These are phyloP conservation scores for Pichia sporocuriosa DNA, from an alignment of 805 yeast genomes.

Conservation along the genomic window DNA sequence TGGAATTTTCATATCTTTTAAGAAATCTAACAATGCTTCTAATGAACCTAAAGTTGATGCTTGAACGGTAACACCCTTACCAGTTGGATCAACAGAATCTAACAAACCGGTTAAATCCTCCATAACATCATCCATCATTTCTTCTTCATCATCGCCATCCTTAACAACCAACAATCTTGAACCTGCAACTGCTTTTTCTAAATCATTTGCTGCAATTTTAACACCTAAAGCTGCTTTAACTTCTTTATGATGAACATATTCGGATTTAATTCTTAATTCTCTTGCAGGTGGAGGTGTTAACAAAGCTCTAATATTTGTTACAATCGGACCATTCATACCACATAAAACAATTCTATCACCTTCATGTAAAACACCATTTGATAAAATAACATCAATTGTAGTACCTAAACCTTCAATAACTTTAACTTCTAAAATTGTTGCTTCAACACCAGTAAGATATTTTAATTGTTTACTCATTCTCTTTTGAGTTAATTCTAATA, in stretches of 20 bases:
- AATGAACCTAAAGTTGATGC: slow-evolving; percentile 97
- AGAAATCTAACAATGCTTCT: slow-evolving; percentile 94
- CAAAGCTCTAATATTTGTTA: slow-evolving; percentile 90
- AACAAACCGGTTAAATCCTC: slow-evolving; percentile 92
- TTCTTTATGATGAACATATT: slow-evolving; percentile 92
- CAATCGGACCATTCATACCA: slow-evolving; percentile 98
- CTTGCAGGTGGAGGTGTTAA: slow-evolving; percentile 97
- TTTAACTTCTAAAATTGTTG: slow-evolving; percentile 94
- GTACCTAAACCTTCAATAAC: slow-evolving; percentile 98
- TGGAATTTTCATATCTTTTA: slow-evolving; percentile 97
- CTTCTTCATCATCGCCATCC: slow-evolving; percentile 97
- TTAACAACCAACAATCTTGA: slow-evolving; percentile 92
- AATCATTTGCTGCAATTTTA: slow-evolving; percentile 94
- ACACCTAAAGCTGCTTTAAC: slow-evolving; percentile 99
- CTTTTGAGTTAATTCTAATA: slow-evolving; percentile 92
- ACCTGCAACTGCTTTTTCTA: slow-evolving; percentile 99
- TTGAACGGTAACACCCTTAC: slow-evolving; percentile 97
- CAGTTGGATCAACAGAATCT: slow-evolving; percentile 91
- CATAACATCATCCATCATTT: slow-evolving; percentile 96
- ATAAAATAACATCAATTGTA: slow-evolving; percentile 93
- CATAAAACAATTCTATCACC: slow-evolving; percentile 94
- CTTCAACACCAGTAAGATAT: slow-evolving; percentile 91
- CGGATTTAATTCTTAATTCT: slow-evolving; percentile 94
- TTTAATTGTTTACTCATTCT: slow-evolving; percentile 98
- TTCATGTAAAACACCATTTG: slow-evolving; percentile 92